Conservation (phyloP, 108 stramenopile species). For the Fragilariopsis cylindrus region DNA sequence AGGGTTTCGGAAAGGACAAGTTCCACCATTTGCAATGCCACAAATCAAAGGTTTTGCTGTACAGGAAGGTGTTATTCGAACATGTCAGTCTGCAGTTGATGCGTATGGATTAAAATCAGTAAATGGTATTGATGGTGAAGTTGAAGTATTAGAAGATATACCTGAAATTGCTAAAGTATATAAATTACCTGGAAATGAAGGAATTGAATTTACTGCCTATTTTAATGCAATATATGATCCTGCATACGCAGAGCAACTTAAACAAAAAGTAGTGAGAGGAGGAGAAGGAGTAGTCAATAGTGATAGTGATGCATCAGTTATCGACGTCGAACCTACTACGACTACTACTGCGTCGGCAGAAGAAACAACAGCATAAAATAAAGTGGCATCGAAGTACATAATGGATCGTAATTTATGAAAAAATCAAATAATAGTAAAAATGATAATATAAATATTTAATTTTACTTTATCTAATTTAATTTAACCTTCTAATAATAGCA, state of each 20-base stretch:
- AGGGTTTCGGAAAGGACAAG: constrained; percentile 75
- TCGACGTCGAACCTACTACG: too few species aligned
- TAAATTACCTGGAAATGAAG: constrained; percentile 52
- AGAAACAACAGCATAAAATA: too few species aligned
- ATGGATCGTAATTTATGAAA: too few species aligned
- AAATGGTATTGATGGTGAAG: constrained; percentile 49
- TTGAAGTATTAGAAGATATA: constrained; percentile 74
- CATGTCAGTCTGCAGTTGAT: constrained; percentile 67
- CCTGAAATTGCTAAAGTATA: constrained; percentile 74
- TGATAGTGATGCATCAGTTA: too few species aligned
- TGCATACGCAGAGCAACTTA: neutral
- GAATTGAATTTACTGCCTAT: constrained; percentile 72
- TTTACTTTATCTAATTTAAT: too few species aligned
- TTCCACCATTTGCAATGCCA: constrained; percentile 81
- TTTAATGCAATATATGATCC: constrained; percentile 67
- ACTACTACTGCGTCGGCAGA: too few species aligned
- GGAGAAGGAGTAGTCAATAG: too few species aligned
- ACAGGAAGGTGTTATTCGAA: constrained; percentile 79
- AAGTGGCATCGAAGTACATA: too few species aligned
- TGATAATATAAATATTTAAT: too few species aligned
- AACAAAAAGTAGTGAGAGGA: too few species aligned
- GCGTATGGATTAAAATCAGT: constrained; percentile 79
- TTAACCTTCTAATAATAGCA: too few species aligned
- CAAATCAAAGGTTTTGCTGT: constrained; percentile 81
- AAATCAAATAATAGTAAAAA: too few species aligned